phyloP scores from a whole-genome alignment of 1,139 yeast genomes.

The Candida glucosophila region DNA sequence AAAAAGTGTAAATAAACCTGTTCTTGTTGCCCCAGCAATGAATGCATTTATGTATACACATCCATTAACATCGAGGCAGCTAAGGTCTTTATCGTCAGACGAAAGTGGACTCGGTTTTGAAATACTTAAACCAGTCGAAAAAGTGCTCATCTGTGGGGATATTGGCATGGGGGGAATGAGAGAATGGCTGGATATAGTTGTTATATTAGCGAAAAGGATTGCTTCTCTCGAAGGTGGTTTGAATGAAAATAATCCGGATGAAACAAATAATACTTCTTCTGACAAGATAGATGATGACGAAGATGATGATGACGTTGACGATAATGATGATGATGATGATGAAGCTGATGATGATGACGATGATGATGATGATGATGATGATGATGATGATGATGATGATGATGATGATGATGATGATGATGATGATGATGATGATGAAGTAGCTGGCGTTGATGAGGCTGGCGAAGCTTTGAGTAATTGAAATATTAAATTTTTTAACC shows the following conservation, averaged over 20 bases:
- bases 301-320: too few relatives aligned
- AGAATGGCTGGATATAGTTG: slow-evolving; percentile 92
- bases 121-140: slow-evolving; percentile 85
- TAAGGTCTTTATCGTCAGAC: slow-evolving; percentile 40
- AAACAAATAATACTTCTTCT: slow-evolving; percentile 20
- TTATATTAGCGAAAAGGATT: slow-evolving; percentile 53
- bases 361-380: slow-evolving; percentile 30
- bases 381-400: slow-evolving; percentile 39
- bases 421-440: slow-evolving; percentile 30
- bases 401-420: slow-evolving; percentile 34
- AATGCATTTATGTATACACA: slow-evolving; percentile 94
- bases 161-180: slow-evolving; percentile 98
- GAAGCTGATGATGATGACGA: slow-evolving; percentile 16
- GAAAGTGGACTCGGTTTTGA: slow-evolving; percentile 51
- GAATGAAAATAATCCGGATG: slow-evolving; percentile 25
- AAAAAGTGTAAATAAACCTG: slow-evolving; percentile 62
- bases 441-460: slow-evolving; percentile 11
- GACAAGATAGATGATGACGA: slow-evolving; percentile 19
- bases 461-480: too few relatives aligned
- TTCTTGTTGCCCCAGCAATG: slow-evolving; percentile 94
- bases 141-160: slow-evolving; percentile 90
- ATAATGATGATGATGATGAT: slow-evolving; percentile 23
- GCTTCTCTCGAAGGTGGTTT: slow-evolving; percentile 29
- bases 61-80: slow-evolving; percentile 82
- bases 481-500: too few relatives aligned